Percentiles rank a stretch among this genome's conserved stretches.
Evolutionary conservation across 768 basidiomycete species (phyloP).

Genomic region (Chlorophyllum brunneum): DNA sequence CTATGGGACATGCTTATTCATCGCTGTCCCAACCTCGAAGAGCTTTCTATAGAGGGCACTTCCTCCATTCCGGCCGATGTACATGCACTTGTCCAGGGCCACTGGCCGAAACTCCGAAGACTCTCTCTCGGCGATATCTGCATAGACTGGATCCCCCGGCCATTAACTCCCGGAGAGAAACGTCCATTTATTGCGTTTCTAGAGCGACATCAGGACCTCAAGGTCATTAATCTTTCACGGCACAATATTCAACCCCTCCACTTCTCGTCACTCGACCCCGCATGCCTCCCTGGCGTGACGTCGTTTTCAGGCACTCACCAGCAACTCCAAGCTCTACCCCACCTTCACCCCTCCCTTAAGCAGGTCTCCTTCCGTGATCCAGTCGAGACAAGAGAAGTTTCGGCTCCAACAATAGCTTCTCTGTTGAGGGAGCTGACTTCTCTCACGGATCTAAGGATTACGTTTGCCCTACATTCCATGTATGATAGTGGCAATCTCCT

Average conservation of each 20-base stretch:
- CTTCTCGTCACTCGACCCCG: slow-evolving; percentile 42
- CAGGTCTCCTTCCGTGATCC: slow-evolving; percentile 63
- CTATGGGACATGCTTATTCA: slow-evolving; percentile 72
- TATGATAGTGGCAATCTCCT: slow-evolving; percentile 73
- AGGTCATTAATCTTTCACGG: slow-evolving; percentile 46
- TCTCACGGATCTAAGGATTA: slow-evolving; percentile 56
- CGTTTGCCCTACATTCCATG: slow-evolving; percentile 67
- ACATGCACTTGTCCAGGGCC: slow-evolving; percentile 50
- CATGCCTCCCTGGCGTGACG: slow-evolving; percentile 44
- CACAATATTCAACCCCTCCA: slow-evolving; percentile 52
- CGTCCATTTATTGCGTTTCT: slow-evolving; percentile 66
- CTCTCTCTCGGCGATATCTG: slow-evolving; percentile 64
- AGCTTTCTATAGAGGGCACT: slow-evolving; percentile 53
- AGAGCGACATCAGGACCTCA: slow-evolving; percentile 55
- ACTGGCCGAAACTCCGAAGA: slow-evolving; percentile 63
- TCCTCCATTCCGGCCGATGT: slow-evolving; percentile 54
- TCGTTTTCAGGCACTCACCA: slow-evolving; percentile 65
- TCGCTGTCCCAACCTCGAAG: slow-evolving; percentile 62
- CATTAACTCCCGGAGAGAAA: slow-evolving; percentile 37
- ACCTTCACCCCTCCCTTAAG: slow-evolving; percentile 44
- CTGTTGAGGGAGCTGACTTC: slow-evolving; percentile 54
- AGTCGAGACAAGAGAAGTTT: slow-evolving; percentile 63
- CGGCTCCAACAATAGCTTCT: slow-evolving; percentile 55
- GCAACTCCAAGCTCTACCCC: slow-evolving; percentile 61
- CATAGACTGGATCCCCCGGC: slow-evolving; percentile 47